Evolutionary conservation across 2,329 filamentous ascomycete genomes (phyloP), one percentile per base, ranked within the genome.

Genomic region (Colletotrichum sp.): DNA sequence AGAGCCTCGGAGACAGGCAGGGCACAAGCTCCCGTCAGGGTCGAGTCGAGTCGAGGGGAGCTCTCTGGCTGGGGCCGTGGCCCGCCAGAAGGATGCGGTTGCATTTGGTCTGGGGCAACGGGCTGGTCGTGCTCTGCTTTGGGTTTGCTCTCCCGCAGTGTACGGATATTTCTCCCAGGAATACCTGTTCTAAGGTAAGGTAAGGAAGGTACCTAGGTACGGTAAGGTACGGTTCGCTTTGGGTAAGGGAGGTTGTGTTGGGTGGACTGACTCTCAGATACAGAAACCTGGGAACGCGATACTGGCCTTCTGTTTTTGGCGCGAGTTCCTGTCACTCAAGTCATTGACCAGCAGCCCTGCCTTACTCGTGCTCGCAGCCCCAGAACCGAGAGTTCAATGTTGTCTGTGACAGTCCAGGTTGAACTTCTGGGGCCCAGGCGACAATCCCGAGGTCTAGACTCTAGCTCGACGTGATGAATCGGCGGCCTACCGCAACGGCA

Each of bases 371-470:
- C 48, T 36, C 30, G 13, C 30, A 68, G 66, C 48, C 59, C 15
- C 48, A 36, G 28, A 60, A 32, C 39, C 39, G 39, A 48, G 39
- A 48, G 39, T 48, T 48, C 39, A n/a, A 48, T 7, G 39, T 22
- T 22, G 19, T 48, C 39, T 19, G 39, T 48, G 39, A n/a, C 39
- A 22, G 36, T 39, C 36, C 39, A 52, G 44, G 15, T 30, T 22
- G 34, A 61, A 32, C 28, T 61, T 61, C 44, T 36, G 67, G 57
- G 52, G 36, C 16, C 22, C 25, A 44, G 67, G 67, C 39, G 39
- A 32, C 65, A 44, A 60, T 44, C 52, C n/a, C 66, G 15, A 71
- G 68, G 68, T 39, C 68, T 74, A 72, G 68, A 74, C 63, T 59
- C 30, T 66, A 36, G n/a, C 16, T 11, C 28, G 55, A 28, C 36